phyloP scores from a whole-genome alignment of 495 filamentous ascomycete species.

The Penicillium macrosclerotiorum region DNA sequence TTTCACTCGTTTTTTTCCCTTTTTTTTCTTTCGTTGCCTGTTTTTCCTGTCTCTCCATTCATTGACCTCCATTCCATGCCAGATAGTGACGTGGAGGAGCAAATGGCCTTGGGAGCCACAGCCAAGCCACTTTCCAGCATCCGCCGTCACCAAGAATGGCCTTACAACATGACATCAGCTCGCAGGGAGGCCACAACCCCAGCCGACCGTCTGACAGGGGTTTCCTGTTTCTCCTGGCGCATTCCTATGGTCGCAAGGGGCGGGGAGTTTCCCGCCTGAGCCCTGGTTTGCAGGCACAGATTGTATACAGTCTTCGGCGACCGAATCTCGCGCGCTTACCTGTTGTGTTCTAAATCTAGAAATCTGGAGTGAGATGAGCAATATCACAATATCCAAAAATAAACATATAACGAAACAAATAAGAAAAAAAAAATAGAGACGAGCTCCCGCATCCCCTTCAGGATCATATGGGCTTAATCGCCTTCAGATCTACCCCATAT shows the following conservation, averaged over 20 bases:
- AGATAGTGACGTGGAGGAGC: too few relatives aligned
- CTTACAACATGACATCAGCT: neutral
- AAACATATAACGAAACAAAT: neutral
- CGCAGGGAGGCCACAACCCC: neutral
- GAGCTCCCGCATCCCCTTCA: too few relatives aligned
- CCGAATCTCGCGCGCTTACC: too few relatives aligned
- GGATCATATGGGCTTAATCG: too few relatives aligned
- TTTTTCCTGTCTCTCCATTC: constrained; percentile 1
- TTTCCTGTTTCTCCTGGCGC: constrained; percentile 1
- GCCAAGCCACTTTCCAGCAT: constrained; percentile 1
- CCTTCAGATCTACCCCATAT: too few relatives aligned
- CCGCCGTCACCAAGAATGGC: constrained; percentile 1
- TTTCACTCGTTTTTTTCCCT: neutral
- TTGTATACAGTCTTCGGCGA: too few relatives aligned
- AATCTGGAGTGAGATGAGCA: neutral
- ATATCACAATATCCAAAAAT: neutral
- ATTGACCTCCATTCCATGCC: neutral
- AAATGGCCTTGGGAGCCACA: too few relatives aligned
- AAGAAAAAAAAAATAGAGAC: neutral
- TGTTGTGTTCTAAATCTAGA: too few relatives aligned
- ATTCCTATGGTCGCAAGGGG: constrained; percentile 3
- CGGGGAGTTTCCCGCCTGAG: too few relatives aligned
- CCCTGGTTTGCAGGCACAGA: too few relatives aligned
- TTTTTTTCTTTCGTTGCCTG: neutral
- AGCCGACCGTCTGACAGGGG: neutral